Percentiles rank a stretch among this genome's conserved stretches.
These are phyloP conservation scores for Aspergillus awamori DNA, from an alignment of 2,329 filamentous ascomycete species.

Conservation along the genomic window DNA sequence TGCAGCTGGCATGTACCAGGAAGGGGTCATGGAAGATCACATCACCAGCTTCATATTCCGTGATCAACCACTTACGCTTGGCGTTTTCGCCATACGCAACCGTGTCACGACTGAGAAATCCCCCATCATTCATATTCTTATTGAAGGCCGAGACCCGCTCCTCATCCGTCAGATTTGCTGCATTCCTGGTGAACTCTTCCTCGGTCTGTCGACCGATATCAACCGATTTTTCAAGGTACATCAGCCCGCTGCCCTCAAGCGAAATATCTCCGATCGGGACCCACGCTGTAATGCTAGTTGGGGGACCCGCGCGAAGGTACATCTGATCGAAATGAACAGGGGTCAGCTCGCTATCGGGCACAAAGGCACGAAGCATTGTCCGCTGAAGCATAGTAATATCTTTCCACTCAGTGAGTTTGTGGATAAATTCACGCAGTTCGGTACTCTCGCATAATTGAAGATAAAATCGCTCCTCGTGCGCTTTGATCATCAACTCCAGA, in stretches of 20 bases:
- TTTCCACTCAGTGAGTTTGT: slow-evolving; percentile 33
- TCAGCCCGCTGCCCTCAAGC: slow-evolving; percentile 40
- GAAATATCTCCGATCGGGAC: slow-evolving; percentile 40
- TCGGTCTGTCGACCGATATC: slow-evolving; percentile 10
- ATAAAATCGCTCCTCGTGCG: slow-evolving; percentile 1
- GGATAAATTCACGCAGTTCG: neutral
- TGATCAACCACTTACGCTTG: slow-evolving; percentile 35
- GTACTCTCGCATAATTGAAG: neutral
- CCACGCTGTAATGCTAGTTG: slow-evolving; percentile 28
- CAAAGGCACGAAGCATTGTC: slow-evolving; percentile 38
- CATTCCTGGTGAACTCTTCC: neutral
- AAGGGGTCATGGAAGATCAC: slow-evolving; percentile 46
- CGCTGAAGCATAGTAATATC: slow-evolving; percentile 31
- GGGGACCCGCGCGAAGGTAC: slow-evolving; percentile 39
- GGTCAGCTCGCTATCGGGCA: slow-evolving; percentile 34
- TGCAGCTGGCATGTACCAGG: slow-evolving; percentile 41
- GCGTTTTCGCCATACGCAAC: slow-evolving; percentile 23
- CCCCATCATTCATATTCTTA: slow-evolving; percentile 27
- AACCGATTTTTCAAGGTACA: slow-evolving; percentile 33
- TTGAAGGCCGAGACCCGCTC: slow-evolving; percentile 24
- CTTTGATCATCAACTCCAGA: neutral
- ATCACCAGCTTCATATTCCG: slow-evolving; percentile 37
- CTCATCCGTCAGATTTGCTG: slow-evolving; percentile 2
- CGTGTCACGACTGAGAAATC: slow-evolving; percentile 21
- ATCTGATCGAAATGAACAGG: slow-evolving; percentile 44